Base-by-base conservation (phyloP, 2,329 filamentous ascomycete genomes). In the Sordariomycetes sp. region DNA sequence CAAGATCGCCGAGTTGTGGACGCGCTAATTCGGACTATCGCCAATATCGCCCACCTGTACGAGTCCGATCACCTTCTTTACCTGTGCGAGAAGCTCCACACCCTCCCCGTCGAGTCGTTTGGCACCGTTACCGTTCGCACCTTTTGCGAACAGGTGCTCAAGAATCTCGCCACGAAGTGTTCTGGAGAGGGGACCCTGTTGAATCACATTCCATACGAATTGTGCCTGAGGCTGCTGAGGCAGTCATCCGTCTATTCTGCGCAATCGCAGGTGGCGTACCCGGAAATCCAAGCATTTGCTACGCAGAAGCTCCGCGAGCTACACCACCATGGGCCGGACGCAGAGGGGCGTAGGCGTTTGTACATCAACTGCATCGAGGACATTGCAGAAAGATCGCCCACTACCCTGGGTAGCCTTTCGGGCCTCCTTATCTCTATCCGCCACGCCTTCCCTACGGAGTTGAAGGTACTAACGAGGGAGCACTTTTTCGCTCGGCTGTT, bases 1-100 rank as follows among this genome's bases (percentile, higher is more conserved):
- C 90, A 92, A 65, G 91, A 97, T 68, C 87, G 89, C 3, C 82
- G 91, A 59, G 86, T 93, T n/a, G 85, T 89, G 8, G 86, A 91
- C 55, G 91, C 92, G 32, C 81, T 95, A 25, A 76, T 92, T 54
- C 77, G 78, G 20, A 88, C 96, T 82, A 69, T 80, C 34, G 68
- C 66, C 3, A 72, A 69, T 20, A 78, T 82, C 48, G 66, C 74
- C 1, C 71, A 76, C 43, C 69, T 86, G 10, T 77, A 80, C 58
- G 71, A 77, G 8, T 72, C 75, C 34, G 64, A 74, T 0, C 68
- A 74, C 5, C 70, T 90, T 46, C 68, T 87, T 7, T 86, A 90
- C 65, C 70, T 93, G 34, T 89, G 86, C 65, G 74, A 80, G 55
- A 95, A 94, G 68, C 77, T 94, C 28, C 74, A 85, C 58, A 74